Conservation (phyloP, 2,329 filamentous ascomycete species). For the Venturia pyrina region DNA sequence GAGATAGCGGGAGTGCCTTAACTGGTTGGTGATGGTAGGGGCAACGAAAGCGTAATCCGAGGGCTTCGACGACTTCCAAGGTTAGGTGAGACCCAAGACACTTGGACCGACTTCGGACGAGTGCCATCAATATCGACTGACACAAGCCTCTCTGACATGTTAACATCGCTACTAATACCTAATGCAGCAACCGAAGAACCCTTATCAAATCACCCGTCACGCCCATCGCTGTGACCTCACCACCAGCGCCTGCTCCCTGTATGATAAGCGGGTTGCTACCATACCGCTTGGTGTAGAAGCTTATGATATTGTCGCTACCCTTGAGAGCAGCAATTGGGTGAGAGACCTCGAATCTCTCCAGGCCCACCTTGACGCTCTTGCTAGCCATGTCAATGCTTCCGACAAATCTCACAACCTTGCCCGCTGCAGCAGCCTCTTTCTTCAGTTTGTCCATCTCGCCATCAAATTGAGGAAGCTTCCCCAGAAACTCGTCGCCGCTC, state of each 20-base stretch:
- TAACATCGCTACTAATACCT: neutral
- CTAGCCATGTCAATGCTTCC: slow-evolving; percentile 81
- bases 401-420: slow-evolving; percentile 89
- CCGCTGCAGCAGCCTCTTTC: slow-evolving; percentile 70
- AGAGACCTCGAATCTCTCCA: slow-evolving; percentile 73
- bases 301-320: slow-evolving; percentile 98
- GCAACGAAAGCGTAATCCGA: too few species aligned
- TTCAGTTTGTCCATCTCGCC: slow-evolving; percentile 83
- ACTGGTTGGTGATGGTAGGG: too few species aligned
- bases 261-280: slow-evolving; percentile 84
- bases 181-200: slow-evolving; percentile 60
- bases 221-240: slow-evolving; percentile 95
- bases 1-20: too few species aligned
- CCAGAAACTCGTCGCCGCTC: slow-evolving; percentile 78
- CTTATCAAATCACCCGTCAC: slow-evolving; percentile 91
- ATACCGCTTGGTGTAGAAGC: slow-evolving; percentile 95
- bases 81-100: too few species aligned
- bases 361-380: slow-evolving; percentile 78
- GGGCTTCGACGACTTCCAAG: too few species aligned
- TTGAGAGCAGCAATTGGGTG: slow-evolving; percentile 90
- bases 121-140: neutral
- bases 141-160: neutral
- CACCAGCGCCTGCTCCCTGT: slow-evolving; percentile 84
- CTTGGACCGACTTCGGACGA: too few species aligned
- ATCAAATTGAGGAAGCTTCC: slow-evolving; percentile 72